Conservation (phyloP, 1,284 basidiomycete genomes). For the Cutaneotrichosporon cyanovorans region DNA sequence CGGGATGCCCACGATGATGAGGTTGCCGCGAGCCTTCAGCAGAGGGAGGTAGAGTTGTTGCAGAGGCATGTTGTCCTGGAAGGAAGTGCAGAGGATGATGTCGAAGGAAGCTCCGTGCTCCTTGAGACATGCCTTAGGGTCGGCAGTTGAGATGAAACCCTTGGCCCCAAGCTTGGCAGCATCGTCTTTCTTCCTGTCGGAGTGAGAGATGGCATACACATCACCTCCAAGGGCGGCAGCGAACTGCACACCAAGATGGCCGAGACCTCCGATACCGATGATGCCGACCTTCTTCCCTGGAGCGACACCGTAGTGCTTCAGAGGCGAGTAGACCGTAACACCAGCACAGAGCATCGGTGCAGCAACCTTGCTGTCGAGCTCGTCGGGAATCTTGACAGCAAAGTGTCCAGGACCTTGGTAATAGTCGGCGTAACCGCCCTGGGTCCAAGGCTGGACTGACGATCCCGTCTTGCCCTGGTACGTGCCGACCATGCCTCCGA, state of each 20-base stretch:
- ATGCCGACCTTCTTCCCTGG: constrained; percentile 62
- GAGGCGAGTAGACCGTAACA: constrained; percentile 60
- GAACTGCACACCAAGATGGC: constrained; percentile 55
- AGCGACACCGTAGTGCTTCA: constrained; percentile 57
- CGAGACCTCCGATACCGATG: constrained; percentile 56
- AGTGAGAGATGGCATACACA: constrained; percentile 61
- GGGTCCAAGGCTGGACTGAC: constrained; percentile 16
- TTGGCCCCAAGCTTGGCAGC: constrained; percentile 56
- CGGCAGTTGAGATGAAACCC: constrained; percentile 48
- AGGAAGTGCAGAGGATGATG: constrained; percentile 45
- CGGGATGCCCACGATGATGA: constrained; percentile 45
- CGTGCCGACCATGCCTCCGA: constrained; percentile 8
- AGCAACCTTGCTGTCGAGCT: constrained; percentile 52
- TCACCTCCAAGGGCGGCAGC: constrained; percentile 56
- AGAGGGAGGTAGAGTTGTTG: constrained; percentile 31
- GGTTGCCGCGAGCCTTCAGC: constrained; percentile 43
- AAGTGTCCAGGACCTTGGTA: constrained; percentile 56
- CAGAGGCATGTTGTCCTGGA: constrained; percentile 37
- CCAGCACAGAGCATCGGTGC: constrained; percentile 55
- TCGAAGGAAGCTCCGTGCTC: constrained; percentile 46
- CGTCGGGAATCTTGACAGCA: constrained; percentile 61
- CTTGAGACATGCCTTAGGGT: constrained; percentile 44
- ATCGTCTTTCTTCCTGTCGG: constrained; percentile 57
- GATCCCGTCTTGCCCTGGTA: constrained; percentile 20
- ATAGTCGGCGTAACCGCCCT: constrained; percentile 26